Percentiles rank a stretch among this genome's conserved stretches.
These are phyloP conservation scores for Talaromyces sp. DNA, from an alignment of 2,329 filamentous ascomycete species.

Conservation along the genomic window DNA sequence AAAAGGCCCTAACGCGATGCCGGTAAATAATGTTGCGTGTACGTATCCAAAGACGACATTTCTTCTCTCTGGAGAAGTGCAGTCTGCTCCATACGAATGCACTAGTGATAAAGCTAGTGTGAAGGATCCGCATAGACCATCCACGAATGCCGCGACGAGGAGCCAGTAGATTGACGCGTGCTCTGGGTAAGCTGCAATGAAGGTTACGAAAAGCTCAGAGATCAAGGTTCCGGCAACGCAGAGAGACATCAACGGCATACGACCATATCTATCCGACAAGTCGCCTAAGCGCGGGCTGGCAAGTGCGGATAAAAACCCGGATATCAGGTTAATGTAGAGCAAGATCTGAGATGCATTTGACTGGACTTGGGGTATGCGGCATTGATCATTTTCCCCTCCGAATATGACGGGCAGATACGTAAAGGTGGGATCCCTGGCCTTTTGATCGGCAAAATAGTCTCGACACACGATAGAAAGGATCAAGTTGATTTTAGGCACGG, in stretches of 20 bases:
- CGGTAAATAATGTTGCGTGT: slow-evolving; percentile 81
- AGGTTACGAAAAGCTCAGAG: slow-evolving; percentile 71
- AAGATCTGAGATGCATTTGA: slow-evolving; percentile 72
- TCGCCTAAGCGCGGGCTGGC: slow-evolving; percentile 78
- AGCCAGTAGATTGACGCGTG: slow-evolving; percentile 72
- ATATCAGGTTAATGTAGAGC: slow-evolving; percentile 68
- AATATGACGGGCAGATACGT: slow-evolving; percentile 62
- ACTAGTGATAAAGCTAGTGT: slow-evolving; percentile 74
- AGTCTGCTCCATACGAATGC: slow-evolving; percentile 87
- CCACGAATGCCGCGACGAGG: slow-evolving; percentile 69
- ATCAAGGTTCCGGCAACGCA: slow-evolving; percentile 70
- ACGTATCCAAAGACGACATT: slow-evolving; percentile 85
- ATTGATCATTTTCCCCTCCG: slow-evolving; percentile 71
- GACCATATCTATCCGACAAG: slow-evolving; percentile 81
- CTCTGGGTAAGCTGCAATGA: slow-evolving; percentile 72
- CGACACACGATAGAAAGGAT: slow-evolving; percentile 80
- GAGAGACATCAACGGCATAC: slow-evolving; percentile 68
- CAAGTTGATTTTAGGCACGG: slow-evolving; percentile 84
- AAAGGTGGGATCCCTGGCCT: slow-evolving; percentile 55
- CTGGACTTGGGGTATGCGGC: slow-evolving; percentile 74
- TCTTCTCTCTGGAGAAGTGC: slow-evolving; percentile 72
- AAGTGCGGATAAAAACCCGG: slow-evolving; percentile 74
- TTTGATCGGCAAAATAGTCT: slow-evolving; percentile 70
- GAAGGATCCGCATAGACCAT: slow-evolving; percentile 85
- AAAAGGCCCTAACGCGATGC: slow-evolving; percentile 83